Conservation (phyloP, 345 rosid genomes). For the Durio zibethinus region DNA sequence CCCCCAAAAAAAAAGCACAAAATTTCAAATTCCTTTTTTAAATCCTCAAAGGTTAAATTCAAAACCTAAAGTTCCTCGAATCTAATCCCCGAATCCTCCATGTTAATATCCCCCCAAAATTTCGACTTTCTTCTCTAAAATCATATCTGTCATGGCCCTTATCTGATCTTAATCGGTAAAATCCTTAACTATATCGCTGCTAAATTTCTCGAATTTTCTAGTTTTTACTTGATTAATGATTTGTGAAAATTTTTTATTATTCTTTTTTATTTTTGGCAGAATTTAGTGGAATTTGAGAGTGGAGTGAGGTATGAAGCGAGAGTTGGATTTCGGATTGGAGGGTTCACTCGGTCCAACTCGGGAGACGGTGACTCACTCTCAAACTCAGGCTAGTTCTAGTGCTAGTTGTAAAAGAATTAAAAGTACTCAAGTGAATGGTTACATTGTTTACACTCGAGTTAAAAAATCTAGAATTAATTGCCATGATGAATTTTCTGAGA, state of each 20-base stretch:
- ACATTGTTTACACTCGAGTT: conserved; percentile 66
- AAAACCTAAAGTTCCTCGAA: neutral
- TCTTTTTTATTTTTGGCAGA: neutral
- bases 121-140: neutral
- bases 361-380: conserved; percentile 30
- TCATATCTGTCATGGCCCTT: neutral
- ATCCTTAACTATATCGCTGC: neutral
- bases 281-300: conserved; percentile 25
- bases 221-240: neutral
- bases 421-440: conserved; percentile 56
- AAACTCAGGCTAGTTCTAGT: conserved; percentile 32
- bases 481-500: conserved; percentile 21
- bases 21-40: neutral
- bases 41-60: neutral
- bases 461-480: conserved; percentile 30
- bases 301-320: conserved; percentile 53
- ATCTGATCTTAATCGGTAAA: neutral
- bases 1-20: neutral
- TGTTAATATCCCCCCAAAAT: neutral
- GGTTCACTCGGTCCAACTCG: conserved; percentile 32
- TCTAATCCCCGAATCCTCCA: neutral
- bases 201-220: neutral
- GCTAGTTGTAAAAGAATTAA: conserved; percentile 54
- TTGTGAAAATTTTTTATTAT: neutral
- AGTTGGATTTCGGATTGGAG: conserved; percentile 32